Evolutionary conservation across 331 rosid species (phyloP).

Genomic region (Cydonia oblonga): DNA sequence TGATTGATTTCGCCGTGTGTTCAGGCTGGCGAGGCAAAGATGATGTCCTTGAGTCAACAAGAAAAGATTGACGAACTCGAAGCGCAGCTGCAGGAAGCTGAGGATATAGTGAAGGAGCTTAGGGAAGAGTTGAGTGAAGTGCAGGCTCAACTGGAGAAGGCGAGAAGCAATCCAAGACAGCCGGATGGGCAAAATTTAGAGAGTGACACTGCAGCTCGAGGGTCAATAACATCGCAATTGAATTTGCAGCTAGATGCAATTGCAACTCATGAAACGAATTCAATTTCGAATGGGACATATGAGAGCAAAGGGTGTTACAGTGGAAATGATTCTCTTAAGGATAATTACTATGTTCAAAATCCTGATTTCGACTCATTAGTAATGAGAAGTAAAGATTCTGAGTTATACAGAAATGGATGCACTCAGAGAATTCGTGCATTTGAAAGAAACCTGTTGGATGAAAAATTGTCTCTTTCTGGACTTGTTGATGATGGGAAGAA

Average conservation of each 20-base stretch:
- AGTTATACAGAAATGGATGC: conserved; percentile 65
- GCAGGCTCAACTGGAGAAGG: conserved; percentile 36
- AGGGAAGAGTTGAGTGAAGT: conserved; percentile 46
- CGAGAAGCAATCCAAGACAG: conserved; percentile 24
- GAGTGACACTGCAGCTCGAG: conserved; percentile 13
- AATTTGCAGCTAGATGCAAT: conserved; percentile 22
- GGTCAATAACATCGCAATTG: conserved; percentile 15
- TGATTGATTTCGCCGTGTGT: background rate
- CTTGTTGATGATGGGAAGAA: conserved; percentile 25
- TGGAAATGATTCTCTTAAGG: conserved; percentile 24
- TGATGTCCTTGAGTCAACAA: conserved; percentile 31
- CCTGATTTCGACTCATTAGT: conserved; percentile 43
- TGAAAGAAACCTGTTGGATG: conserved; percentile 41
- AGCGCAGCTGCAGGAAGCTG: conserved; percentile 55
- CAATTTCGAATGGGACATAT: conserved; percentile 19
- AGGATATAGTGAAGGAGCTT: conserved; percentile 52
- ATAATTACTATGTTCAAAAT: conserved; percentile 13
- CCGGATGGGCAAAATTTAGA: conserved; percentile 23
- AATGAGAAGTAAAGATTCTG: conserved; percentile 47
- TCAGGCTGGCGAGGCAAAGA: conserved; percentile 33
- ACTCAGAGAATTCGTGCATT: conserved; percentile 70
- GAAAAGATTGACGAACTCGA: conserved; percentile 57
- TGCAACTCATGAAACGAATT: conserved; percentile 11
- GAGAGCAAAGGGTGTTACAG: conserved; percentile 25
- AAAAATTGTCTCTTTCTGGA: conserved; percentile 21